phyloP scores from a whole-genome alignment of 2,329 filamentous ascomycete genomes.

The Fusarium tuaranense region DNA sequence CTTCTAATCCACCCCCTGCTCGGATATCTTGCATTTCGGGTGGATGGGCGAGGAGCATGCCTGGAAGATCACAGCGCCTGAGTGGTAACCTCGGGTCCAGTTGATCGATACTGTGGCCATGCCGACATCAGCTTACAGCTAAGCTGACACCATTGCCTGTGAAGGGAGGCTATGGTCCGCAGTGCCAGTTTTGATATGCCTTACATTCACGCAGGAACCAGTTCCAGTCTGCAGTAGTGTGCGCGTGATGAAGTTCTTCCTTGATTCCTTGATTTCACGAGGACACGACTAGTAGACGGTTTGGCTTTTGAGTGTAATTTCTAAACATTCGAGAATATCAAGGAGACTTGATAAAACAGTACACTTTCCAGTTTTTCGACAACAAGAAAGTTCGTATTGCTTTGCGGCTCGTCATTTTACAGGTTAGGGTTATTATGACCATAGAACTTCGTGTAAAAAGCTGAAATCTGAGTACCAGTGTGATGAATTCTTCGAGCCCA shows the following conservation, averaged over 20 bases:
- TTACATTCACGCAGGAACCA: neutral
- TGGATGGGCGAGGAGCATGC: conserved; percentile 14
- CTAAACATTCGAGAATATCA: neutral
- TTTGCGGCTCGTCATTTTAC: neutral
- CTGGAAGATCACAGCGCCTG: conserved; percentile 21
- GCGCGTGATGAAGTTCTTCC: neutral
- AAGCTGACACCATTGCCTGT: conserved; percentile 3
- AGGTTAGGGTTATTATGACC: too few relatives aligned
- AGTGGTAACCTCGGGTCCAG: conserved; percentile 1
- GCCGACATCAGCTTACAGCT: conserved; percentile 18
- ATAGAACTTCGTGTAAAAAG: neutral
- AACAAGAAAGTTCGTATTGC: neutral
- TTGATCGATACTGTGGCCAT: neutral
- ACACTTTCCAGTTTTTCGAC: neutral
- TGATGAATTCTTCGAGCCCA: neutral
- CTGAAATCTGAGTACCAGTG: neutral
- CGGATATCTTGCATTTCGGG: conserved; percentile 3
- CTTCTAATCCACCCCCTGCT: conserved; percentile 2
- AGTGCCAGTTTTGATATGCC: neutral
- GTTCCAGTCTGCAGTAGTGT: neutral
- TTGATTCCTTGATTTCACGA: neutral
- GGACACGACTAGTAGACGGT: neutral
- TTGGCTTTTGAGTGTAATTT: neutral
- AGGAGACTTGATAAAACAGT: neutral
- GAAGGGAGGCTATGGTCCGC: neutral